Evolutionary conservation across 495 filamentous ascomycete genomes (phyloP), one percentile per base, ranked within the genome.

Genomic region (Talaromyces liani): DNA sequence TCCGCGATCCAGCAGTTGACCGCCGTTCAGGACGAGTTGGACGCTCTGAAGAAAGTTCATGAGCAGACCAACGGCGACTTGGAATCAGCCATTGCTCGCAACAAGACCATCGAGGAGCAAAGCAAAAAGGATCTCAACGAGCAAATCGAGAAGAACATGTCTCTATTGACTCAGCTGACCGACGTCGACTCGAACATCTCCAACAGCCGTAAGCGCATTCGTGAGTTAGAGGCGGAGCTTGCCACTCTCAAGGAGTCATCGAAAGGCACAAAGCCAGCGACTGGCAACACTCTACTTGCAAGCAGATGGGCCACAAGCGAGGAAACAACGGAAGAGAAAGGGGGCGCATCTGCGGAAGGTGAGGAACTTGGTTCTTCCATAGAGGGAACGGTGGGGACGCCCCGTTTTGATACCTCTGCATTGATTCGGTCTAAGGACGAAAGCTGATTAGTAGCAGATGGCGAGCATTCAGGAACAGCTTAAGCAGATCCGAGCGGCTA

Each of bases 331-430:
- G 65, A 65, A 60, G 76, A 73, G 64, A 69, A 75, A 39, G 68
- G 65, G 57, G 73, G 74, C 71, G 70, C 74, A 70, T 70, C 74
- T 68, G 70, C 63, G 76, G 78, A 79, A 81, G 77, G 78, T 82
- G 78, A 82, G 78, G 74, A 80, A 69, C 75, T 80, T 73, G 78
- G 79, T 71, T 75, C 78, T 76, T 80, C 77, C 66, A 80, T 82
- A 69, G 74, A 82, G 77, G 79, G 79, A 79, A 79, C 77, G 77
- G 79, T 82, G 77, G 77, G 79, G 72, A 60, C 71, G 74, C 78
- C 78, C 73, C 73, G 72, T 75, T 72, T 63, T 64, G 47, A 66
- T 68, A 63, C 66, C 68, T 61, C 67, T 67, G 64, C 36, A 27
- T 18, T 70, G 66, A 69, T 69, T 62, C 51, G 22, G 69, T 70